Evolutionary conservation across 164 flowering plant species (phyloP).

Genomic region (Kingdonia uniflora): DNA sequence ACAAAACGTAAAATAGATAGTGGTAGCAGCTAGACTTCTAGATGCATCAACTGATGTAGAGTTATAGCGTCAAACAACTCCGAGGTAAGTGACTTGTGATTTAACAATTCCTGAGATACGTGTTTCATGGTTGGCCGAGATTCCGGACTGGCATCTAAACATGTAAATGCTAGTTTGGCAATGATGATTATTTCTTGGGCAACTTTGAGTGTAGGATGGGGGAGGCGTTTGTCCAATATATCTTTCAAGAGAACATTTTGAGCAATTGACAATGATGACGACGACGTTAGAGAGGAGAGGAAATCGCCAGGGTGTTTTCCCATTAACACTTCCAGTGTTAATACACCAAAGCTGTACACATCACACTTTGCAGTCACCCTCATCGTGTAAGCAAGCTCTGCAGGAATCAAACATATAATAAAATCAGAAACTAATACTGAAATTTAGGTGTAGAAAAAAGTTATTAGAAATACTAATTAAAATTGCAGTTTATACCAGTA

Average conservation of each 20-base stretch:
- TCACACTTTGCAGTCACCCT: conserved; percentile 1
- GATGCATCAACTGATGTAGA: not conserved
- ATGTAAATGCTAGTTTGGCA: not conserved
- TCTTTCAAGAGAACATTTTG: not conserved
- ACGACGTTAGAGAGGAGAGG: not conserved
- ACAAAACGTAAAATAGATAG: too few species aligned
- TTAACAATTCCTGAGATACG: not conserved
- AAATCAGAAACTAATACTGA: too few species aligned
- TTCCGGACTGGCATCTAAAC: not conserved
- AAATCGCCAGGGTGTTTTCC: not conserved
- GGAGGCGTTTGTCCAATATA: conserved; percentile 2
- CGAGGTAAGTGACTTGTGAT: not conserved
- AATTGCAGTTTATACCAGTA: not conserved
- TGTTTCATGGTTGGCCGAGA: not conserved
- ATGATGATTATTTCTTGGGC: not conserved
- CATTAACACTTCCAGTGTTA: not conserved
- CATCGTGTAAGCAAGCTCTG: conserved; percentile 1
- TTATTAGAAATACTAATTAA: not conserved
- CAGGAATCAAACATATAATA: too few species aligned
- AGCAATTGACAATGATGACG: not conserved
- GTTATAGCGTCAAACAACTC: not conserved
- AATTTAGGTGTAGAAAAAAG: not conserved
- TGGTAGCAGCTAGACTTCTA: too few species aligned
- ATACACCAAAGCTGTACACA: not conserved
- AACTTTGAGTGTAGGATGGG: not conserved